Conservation (phyloP, 2,329 filamentous ascomycete species). For the Fusarium praegraminearum region DNA sequence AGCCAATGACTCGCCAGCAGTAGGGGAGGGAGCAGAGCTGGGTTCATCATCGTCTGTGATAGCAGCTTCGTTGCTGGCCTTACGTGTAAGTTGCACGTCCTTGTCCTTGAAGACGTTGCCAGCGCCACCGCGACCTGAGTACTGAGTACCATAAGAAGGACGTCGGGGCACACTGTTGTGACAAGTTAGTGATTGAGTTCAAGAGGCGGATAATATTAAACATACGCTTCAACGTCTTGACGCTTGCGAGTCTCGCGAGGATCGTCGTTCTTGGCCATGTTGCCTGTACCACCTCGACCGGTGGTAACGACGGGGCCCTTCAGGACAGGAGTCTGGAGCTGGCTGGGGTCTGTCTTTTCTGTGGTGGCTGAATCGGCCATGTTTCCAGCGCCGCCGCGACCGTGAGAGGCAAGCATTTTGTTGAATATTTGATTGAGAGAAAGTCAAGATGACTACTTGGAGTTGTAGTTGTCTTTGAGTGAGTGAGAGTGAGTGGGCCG, state of each 20-base stretch:
- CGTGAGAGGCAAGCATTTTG: slow-evolving; percentile 71
- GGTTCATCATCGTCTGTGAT: slow-evolving; percentile 43
- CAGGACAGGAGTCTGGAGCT: slow-evolving; percentile 84
- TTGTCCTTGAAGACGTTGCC: slow-evolving; percentile 73
- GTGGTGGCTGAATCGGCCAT: slow-evolving; percentile 68
- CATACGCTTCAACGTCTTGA: slow-evolving; percentile 84
- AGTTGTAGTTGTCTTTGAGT: slow-evolving; percentile 2
- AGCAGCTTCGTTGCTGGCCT: slow-evolving; percentile 50
- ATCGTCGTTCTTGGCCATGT: slow-evolving; percentile 83
- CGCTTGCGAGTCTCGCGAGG: slow-evolving; percentile 78
- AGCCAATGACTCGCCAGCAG: slow-evolving; percentile 44
- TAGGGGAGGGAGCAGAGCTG: slow-evolving; percentile 11
- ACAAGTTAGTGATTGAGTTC: slow-evolving; percentile 20
- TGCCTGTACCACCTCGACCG: slow-evolving; percentile 87
- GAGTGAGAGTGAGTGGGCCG: not conserved
- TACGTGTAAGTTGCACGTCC: slow-evolving; percentile 52
- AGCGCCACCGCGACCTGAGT: slow-evolving; percentile 80
- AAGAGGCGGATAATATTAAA: slow-evolving; percentile 37
- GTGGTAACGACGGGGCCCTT: slow-evolving; percentile 89
- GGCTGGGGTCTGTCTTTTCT: slow-evolving; percentile 66
- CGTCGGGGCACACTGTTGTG: slow-evolving; percentile 64
- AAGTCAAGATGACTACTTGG: not conserved
- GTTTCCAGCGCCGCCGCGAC: slow-evolving; percentile 84
- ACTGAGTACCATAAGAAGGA: slow-evolving; percentile 68
- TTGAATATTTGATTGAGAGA: not conserved